Percentiles rank a stretch among this genome's conserved stretches.
phyloP scores from a whole-genome alignment of 257 asterid species.

The Marsdenia floribunda region DNA sequence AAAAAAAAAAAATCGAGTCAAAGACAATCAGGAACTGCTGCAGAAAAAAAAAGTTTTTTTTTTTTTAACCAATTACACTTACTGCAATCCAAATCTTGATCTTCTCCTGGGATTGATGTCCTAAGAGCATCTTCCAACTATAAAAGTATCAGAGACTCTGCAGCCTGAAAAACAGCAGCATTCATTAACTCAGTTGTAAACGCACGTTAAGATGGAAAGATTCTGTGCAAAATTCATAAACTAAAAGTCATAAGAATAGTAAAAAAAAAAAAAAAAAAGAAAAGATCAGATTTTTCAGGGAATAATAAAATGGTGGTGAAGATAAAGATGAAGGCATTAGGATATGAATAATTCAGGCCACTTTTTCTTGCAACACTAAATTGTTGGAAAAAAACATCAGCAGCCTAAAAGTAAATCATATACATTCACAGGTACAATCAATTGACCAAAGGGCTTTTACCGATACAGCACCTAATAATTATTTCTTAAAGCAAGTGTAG shows the following conservation, averaged over 20 bases:
- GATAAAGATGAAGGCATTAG: slow-evolving; percentile 23
- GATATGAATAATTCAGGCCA: slow-evolving; percentile 15
- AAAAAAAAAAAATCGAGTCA: no score
- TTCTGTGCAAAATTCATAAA: background rate
- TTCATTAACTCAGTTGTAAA: background rate
- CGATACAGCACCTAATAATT: background rate
- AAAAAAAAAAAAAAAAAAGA: background rate
- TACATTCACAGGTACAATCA: slow-evolving; percentile 3
- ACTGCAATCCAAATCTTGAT: background rate
- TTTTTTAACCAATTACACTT: background rate
- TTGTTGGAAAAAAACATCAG: slow-evolving; percentile 14
- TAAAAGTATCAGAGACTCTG: background rate
- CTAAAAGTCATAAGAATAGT: background rate
- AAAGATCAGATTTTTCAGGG: no score
- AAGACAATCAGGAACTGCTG: background rate
- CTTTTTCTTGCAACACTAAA: slow-evolving; percentile 16
- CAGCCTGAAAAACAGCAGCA: background rate
- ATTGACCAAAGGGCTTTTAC: background rate
- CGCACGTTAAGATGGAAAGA: background rate
- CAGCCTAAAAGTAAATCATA: slow-evolving; percentile 1
- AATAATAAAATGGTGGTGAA: background rate
- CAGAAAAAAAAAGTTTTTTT: background rate
- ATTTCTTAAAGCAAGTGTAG: slow-evolving; percentile 11
- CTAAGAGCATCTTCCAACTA: no score
- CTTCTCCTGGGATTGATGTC: background rate